These are phyloP conservation scores for Phialophora expanda DNA, from an alignment of 2,329 filamentous ascomycete genomes.

Conservation along the genomic window DNA sequence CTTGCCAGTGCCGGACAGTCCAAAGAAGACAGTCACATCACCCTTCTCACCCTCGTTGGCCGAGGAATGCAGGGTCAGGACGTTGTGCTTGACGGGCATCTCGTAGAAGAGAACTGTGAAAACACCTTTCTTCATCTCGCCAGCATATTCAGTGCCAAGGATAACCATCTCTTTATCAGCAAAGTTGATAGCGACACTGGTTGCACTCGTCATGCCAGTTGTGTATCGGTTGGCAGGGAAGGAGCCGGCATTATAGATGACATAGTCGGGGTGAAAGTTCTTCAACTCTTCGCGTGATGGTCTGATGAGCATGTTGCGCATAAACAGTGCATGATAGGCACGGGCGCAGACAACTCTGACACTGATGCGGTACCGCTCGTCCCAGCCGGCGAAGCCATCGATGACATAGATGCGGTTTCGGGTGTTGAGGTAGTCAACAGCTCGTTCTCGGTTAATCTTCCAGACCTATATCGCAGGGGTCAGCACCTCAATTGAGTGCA, in stretches of 20 bases:
- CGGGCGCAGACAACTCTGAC: slow-evolving; percentile 98
- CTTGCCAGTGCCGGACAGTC: slow-evolving; percentile 97
- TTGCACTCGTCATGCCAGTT: slow-evolving; percentile 97
- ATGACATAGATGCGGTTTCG: slow-evolving; percentile 98
- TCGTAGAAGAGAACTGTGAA: slow-evolving; percentile 99
- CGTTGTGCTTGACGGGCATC: slow-evolving; percentile 99
- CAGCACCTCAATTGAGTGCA: neutral
- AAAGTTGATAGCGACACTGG: slow-evolving; percentile 98
- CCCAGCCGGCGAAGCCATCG: slow-evolving; percentile 97
- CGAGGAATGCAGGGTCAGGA: slow-evolving; percentile 96
- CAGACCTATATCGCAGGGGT: slow-evolving; percentile 71
- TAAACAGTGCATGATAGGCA: slow-evolving; percentile 99
- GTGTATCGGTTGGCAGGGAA: slow-evolving; percentile 99
- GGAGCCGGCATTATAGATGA: slow-evolving; percentile 98
- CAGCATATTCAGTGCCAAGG: slow-evolving; percentile 96
- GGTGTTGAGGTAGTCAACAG: slow-evolving; percentile 98
- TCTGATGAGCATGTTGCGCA: slow-evolving; percentile 99
- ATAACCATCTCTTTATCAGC: slow-evolving; percentile 99
- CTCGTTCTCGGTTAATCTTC: slow-evolving; percentile 99
- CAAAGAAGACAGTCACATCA: slow-evolving; percentile 99
- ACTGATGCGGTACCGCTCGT: slow-evolving; percentile 95
- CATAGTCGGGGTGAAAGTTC: slow-evolving; percentile 98
- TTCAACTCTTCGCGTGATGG: slow-evolving; percentile 88
- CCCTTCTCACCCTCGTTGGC: slow-evolving; percentile 95
- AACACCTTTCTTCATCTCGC: slow-evolving; percentile 97